Base-by-base conservation (phyloP, 176 grass and related monocot species). In the Phoenix dactylifera region DNA sequence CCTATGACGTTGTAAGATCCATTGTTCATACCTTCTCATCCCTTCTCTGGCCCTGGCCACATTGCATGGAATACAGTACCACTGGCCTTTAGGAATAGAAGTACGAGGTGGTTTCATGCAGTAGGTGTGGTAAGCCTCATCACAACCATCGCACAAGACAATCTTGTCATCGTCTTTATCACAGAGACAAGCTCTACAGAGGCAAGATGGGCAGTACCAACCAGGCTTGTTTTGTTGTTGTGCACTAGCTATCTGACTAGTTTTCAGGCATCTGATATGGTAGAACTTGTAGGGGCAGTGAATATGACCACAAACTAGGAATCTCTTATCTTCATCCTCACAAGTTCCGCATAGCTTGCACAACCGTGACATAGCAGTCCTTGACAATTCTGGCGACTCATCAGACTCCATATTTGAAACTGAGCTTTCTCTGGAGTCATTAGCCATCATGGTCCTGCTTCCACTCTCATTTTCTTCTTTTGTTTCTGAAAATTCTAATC, bases 201-300 rank as follows among this genome's bases (percentile, higher is more conserved):
- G 71, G 50, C 93, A 92, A n/a, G 93, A 98, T 1, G 93, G 88
- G 70, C 93, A 98, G 61, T 92, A 98, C 93, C 93, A 92, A 83
- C 84, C 89, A 6, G 64, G 24, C 66, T 58, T 72, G 1, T 92
- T 83, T 49, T 75, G 59, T 70, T 92, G 93, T 52, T 82, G 72
- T 54, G 76, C 73, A 4, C 50, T 65, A 30, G 82, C 93, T 70
- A 92, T 80, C 82, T 97, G 92, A 59, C 64, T 85, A 18, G 80
- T 74, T 72, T 85, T 97, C 18, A 97, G 66, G 65, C 92, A 97
- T 67, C 79, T 78, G 49, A 91, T 71, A 62, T 92, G 93, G 72
- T 98, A 98, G 58, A 73, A 92, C 76, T 86, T 98, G 63, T 76
- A 98, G 9, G 60, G 60, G 54, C 93, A 92, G 56, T 76, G 86